Evolutionary conservation across 805 yeast genomes (phyloP), one percentile per base, ranked within the genome.

Genomic region (Hagleromyces aurorensis): DNA sequence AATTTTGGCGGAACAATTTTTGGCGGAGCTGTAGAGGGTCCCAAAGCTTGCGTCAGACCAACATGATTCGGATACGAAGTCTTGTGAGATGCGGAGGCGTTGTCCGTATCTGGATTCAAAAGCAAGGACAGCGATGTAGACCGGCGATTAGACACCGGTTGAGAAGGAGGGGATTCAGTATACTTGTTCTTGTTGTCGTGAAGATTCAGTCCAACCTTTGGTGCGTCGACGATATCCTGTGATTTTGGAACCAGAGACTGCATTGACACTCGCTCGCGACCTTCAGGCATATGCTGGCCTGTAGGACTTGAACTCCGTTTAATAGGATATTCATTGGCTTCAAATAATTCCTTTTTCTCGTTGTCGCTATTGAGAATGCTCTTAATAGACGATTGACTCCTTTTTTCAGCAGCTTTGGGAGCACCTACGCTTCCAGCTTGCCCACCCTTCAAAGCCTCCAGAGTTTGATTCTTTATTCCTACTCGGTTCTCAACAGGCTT

Each of bases 71-170:
- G 14, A 8, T 27, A 12, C 14, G 21, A 25, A 9, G 25, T 6
- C 8, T 8, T n/a, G 16, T n/a, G 10, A 14, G 25, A 25, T 2
- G 14, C 25, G 14, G 16, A 27, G 14, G 14, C 13, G 16, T 27
- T 24, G 12, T 36, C 38, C 24, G 27, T 29, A 4, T 38, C 41
- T 13, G 41, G 34, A 18, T 34, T 32, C 14, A 41, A 21, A 6
- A 42, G 35, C 18, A 37, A 17, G 11, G 43, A 36, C 11, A 38
- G 22, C 5, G 43, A 36, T 13, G 36, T 34, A 13, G 43, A 25
- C 21, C 43, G 30, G 14, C 35, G 31, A 21, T 26, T 31, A n/a
- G n/a, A n/a, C n/a, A 16, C 25, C 17, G 3, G 41, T 23, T 3
- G 38, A 29, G 7, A 33, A 21, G 16, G 33, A 25, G 8, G 29